Evolutionary conservation across 805 yeast species (phyloP).

Genomic region (Barnettozyma botsteinii): DNA sequence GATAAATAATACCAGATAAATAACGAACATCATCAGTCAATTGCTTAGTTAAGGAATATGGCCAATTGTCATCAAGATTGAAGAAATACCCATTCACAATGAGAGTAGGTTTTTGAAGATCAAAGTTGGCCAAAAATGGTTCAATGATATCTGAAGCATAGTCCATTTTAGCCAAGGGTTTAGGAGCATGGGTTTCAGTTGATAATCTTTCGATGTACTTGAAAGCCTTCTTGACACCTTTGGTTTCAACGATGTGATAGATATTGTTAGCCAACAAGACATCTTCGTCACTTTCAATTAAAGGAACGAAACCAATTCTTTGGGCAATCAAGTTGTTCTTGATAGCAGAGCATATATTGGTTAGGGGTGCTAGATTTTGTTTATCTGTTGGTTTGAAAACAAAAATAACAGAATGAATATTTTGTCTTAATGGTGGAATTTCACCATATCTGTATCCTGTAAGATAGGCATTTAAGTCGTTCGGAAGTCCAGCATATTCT

Average conservation of each 20-base stretch:
- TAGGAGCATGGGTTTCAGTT: constrained; percentile 9
- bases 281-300: constrained; percentile 26
- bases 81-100: constrained; percentile 70
- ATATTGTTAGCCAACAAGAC: constrained; percentile 15
- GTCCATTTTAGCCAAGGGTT: constrained; percentile 11
- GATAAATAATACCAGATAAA: constrained; percentile 21
- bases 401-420: constrained; percentile 69
- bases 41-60: constrained; percentile 46
- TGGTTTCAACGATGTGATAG: constrained; percentile 13
- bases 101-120: constrained; percentile 44
- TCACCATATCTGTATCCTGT: constrained; percentile 47
- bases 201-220: constrained; percentile 16
- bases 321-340: constrained; percentile 62
- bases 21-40: constrained; percentile 44
- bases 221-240: constrained; percentile 14
- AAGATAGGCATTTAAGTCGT: constrained; percentile 42
- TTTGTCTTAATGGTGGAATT: constrained; percentile 65
- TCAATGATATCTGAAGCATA: constrained; percentile 18
- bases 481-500: constrained; percentile 42
- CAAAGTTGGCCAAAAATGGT: constrained; percentile 32
- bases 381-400: constrained; percentile 54
- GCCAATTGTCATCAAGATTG: constrained; percentile 50
- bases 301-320: constrained; percentile 78
- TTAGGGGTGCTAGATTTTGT: constrained; percentile 44
- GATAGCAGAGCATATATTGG: constrained; percentile 43